Base-by-base conservation (phyloP, 176 grass and related monocot genomes). In the Zoysia pacifica region DNA sequence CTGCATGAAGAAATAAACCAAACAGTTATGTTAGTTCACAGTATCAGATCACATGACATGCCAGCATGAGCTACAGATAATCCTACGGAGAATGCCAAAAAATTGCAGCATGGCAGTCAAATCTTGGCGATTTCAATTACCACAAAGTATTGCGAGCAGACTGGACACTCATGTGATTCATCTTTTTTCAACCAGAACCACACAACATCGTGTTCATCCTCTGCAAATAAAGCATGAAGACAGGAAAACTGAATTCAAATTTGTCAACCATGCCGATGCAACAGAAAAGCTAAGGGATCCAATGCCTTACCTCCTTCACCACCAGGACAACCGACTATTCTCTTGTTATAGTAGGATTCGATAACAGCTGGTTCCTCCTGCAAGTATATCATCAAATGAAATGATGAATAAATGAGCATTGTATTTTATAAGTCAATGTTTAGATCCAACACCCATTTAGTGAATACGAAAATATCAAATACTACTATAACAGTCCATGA, bases 101-200 rank as follows among this genome's bases (percentile, higher is more conserved):
- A 83, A 48, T 35, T 18, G 54, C 66, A 72, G 65, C 47, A 41
- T 60, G 45, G 6, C 39, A 72, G 81, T 53, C 64, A 88, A 2
- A 60, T 16, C 9, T 50, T 70, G 49, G 15, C 0, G n/a, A 56
- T 36, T 73, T 70, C 35, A 88, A 77, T 91, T 99, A 99, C 93
- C 93, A 69, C 84, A 84, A 96, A 99, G 72, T 96, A 96, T 69
- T 99, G 97, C 7, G 97, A 95, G 86, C 97, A 99, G 45, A 99
- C 82, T 56, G 90, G 93, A 59, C 97, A 99, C 73, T 93, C 93
- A 84, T 99, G 97, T 3, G 93, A 90, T 42, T 99, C 91, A 63
- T 91, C 97, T 78, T 99, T 99, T 83, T 99, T 88, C 86, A 99
- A 86, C 97, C 97, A 99, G 70, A 99, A 99, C 97, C 97, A 99